A percentile compares a stretch with the other conserved stretches of the same genome.
phyloP scores from a whole-genome alignment of 108 stramenopile species.

The Fragilaria radians region DNA sequence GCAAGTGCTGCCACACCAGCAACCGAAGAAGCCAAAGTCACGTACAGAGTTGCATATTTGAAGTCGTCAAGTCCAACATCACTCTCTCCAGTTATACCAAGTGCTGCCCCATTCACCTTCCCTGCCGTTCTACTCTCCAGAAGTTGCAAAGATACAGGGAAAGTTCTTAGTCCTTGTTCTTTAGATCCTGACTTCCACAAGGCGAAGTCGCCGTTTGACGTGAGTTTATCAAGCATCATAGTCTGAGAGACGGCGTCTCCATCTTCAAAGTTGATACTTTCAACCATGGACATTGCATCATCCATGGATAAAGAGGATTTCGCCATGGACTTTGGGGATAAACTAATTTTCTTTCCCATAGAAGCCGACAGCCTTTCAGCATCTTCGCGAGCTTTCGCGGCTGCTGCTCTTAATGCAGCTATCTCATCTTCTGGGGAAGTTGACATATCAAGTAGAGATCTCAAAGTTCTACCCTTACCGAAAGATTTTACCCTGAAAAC shows the following conservation, averaged over 20 bases:
- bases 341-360: not conserved
- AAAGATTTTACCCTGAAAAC: not conserved
- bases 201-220: constrained; percentile 32
- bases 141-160: constrained; percentile 52
- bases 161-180: constrained; percentile 38
- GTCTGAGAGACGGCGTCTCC: constrained; percentile 37
- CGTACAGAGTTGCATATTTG: constrained; percentile 64
- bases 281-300: constrained; percentile 22
- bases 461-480: too few species aligned
- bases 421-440: constrained; percentile 39
- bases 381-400: constrained; percentile 77
- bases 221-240: constrained; percentile 36
- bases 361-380: constrained; percentile 38
- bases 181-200: constrained; percentile 48
- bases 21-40: constrained; percentile 45
- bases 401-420: constrained; percentile 52
- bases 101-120: constrained; percentile 39
- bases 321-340: constrained; percentile 13
- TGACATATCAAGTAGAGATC: too few species aligned
- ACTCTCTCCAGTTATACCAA: constrained; percentile 47
- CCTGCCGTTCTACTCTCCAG: constrained; percentile 52
- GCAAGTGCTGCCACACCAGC: constrained; percentile 52
- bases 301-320: constrained; percentile 10
- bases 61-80: constrained; percentile 82
- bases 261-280: constrained; percentile 34